phyloP scores from a whole-genome alignment of 2,329 filamentous ascomycete genomes.

The Aciculosporium take region DNA sequence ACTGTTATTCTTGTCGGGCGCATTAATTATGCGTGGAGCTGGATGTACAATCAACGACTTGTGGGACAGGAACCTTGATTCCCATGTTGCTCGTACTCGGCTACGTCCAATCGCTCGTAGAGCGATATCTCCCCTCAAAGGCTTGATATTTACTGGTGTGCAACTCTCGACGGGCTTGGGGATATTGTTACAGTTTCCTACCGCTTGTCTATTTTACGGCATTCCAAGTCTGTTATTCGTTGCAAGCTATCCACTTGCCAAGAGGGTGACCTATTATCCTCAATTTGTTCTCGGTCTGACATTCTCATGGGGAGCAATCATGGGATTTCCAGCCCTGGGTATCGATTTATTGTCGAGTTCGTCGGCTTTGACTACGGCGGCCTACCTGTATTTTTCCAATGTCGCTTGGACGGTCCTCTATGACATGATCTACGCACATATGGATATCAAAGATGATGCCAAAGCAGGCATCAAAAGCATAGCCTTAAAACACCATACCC shows the following conservation, averaged over 20 bases:
- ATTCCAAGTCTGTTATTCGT: slow-evolving; percentile 63
- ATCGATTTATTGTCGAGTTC: slow-evolving; percentile 55
- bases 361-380: slow-evolving; percentile 50
- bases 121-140: slow-evolving; percentile 59
- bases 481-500: slow-evolving; percentile 60
- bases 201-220: slow-evolving; percentile 60
- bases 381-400: slow-evolving; percentile 60
- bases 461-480: slow-evolving; percentile 85
- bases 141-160: slow-evolving; percentile 56
- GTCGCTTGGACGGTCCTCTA: slow-evolving; percentile 79
- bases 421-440: slow-evolving; percentile 88
- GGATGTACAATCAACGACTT: slow-evolving; percentile 85
- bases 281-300: slow-evolving; percentile 72
- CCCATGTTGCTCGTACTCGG: slow-evolving; percentile 60
- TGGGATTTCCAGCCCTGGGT: slow-evolving; percentile 76
- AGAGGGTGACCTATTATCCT: slow-evolving; percentile 76
- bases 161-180: slow-evolving; percentile 62
- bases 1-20: slow-evolving; percentile 59
- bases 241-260: slow-evolving; percentile 65
- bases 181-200: slow-evolving; percentile 62
- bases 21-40: slow-evolving; percentile 73
- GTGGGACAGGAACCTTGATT: slow-evolving; percentile 78
- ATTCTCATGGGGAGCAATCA: slow-evolving; percentile 78
- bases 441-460: slow-evolving; percentile 75
- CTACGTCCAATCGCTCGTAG: slow-evolving; percentile 68